Evolutionary conservation across 768 basidiomycete species (phyloP).

Genomic region (Trametes coccinea): DNA sequence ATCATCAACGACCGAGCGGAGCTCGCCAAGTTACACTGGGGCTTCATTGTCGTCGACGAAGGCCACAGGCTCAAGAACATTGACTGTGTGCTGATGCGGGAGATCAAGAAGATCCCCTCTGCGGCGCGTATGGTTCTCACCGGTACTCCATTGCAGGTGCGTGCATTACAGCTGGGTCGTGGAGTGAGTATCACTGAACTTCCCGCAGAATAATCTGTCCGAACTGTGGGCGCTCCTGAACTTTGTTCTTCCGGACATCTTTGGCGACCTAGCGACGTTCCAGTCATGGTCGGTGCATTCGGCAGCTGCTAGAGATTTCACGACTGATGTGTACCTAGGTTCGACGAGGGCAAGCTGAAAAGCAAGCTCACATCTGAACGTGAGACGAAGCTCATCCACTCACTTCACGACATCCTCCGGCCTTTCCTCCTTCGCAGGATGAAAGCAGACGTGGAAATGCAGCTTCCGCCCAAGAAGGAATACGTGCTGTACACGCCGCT

Average conservation of each 20-base stretch:
- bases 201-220: conserved; percentile 81
- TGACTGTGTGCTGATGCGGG: conserved; percentile 84
- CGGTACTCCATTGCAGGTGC: conserved; percentile 92
- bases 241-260: conserved; percentile 93
- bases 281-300: conserved; percentile 69
- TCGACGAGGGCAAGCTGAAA: conserved; percentile 69
- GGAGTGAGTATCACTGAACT: neutral
- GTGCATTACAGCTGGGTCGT: conserved; percentile 26
- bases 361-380: conserved; percentile 56
- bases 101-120: conserved; percentile 83
- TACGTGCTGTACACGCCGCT: conserved; percentile 93
- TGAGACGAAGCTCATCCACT: conserved; percentile 66
- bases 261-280: conserved; percentile 85
- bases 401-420: conserved; percentile 88
- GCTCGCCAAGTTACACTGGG: conserved; percentile 69
- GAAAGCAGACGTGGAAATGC: conserved; percentile 80
- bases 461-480: conserved; percentile 89
- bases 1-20: conserved; percentile 79
- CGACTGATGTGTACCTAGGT: conserved; percentile 45
- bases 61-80: conserved; percentile 96
- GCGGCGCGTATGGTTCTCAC: conserved; percentile 93
- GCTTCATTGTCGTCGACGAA: conserved; percentile 95
- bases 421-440: conserved; percentile 93
- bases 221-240: conserved; percentile 96
- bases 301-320: conserved; percentile 23